Base-by-base conservation (phyloP, 139 green algal species). In the Medakamo hakoo region DNA sequence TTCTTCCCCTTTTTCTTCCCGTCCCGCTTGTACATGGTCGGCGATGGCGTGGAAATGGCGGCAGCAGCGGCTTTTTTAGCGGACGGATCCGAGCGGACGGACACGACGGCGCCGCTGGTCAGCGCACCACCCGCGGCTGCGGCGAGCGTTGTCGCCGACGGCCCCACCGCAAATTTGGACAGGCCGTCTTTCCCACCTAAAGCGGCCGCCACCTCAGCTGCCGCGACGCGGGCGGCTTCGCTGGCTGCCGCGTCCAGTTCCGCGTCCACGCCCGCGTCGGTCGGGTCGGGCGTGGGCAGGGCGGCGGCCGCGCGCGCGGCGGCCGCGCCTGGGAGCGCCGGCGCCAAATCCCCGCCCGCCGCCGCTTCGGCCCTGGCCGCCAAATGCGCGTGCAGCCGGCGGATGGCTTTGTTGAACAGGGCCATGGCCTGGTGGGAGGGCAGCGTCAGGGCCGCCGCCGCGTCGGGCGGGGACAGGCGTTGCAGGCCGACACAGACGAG, bases 351-450 rank as follows among this genome's bases (percentile, higher is more conserved):
- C 25, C 83, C 69, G 25, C 74, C 79, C 21, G 88, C 73, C 5
- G 78, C 82, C 21, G 79, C 79, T 71, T 88, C 82, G 70, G 85
- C 88, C 19, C 72, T 78, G 1, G 77, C 74, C 0, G 76, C 70
- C 30, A 93, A 52, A 57, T 85, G 76, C 5, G 62, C 63, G 74
- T 95, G 80, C 68, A 96, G 74, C 76, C 89, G 91, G 2, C 86
- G 78, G 27, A 96, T 63, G 4, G 83, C 76, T 72, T 98, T 98
- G 80, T 89, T 94, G 76, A 96, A 97, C 55, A 98, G 83, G 26
- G 92, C 92, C 60, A 96, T 71, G n/a, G 89, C 72, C 74, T 91
- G 83, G 18, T 22, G 3, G 27, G 68, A 2, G n/a, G 58, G 88
- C 64, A 93, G 76, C 1, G 82, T 85, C 30, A 93, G 61, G 20